Base-by-base conservation (phyloP, 257 asterid species). In the Ehretia macrophylla region DNA sequence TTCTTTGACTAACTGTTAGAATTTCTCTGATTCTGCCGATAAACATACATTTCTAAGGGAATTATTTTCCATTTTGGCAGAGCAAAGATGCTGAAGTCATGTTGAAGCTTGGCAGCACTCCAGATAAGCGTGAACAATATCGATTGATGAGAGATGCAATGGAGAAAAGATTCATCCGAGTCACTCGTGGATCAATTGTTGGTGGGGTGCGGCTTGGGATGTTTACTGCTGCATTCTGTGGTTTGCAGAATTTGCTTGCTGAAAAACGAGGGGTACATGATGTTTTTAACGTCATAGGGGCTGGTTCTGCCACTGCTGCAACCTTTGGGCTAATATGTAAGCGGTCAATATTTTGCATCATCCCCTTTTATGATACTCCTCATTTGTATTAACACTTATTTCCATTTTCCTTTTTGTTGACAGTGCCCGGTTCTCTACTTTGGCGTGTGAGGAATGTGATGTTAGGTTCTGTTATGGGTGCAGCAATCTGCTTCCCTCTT, bases 201-300 rank as follows among this genome's bases (percentile, higher is more conserved):
- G 99, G 99, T 65, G 97, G 99, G 52, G 72, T 93, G 51, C 91
- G 99, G 60, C 96, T 93, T 64, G 99, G 99, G 59, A 83, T 88
- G 89, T 93, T 89, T 54, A 89, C 95, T 57, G 99, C 95, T 62
- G 77, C 84, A 60, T 93, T 93, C 71, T 93, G 68, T 52, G 86
- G 96, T 42, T 66, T 93, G 81, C 97, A 93, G 70, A 85, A 86
- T 72, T 66, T 89, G 61, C 77, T 89, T 74, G 95, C 91, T 52
- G 97, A 89, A 71, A 73, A 83, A 68, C 94, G 97, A 58, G 96
- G 97, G 19, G 84, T 86, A 37, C 86, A 83, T 71, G 99, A 93
- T 76, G 85, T 93, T 67, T 89, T 66, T 73, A 93, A 89, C 37
- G 83, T 86, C 48, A 97, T 82, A 70, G 97, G 75, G 70, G 96